phyloP scores from a whole-genome alignment of 768 basidiomycete species.

The Pulveroboletus sp. region DNA sequence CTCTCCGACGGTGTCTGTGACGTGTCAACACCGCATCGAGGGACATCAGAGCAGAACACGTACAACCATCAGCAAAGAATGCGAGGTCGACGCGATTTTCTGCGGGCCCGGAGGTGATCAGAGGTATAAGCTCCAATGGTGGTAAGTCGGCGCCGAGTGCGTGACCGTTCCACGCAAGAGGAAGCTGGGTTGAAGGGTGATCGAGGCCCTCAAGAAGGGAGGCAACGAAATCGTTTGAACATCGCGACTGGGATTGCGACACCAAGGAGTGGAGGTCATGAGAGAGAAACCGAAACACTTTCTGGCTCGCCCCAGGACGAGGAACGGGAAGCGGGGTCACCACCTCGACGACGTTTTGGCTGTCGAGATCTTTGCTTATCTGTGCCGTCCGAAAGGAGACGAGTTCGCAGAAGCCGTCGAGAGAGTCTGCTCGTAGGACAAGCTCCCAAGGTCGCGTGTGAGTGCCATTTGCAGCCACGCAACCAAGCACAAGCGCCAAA shows the following conservation, averaged over 20 bases:
- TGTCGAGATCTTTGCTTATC: constrained; percentile 17
- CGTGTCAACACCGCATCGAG: background rate
- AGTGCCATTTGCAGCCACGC: constrained; percentile 34
- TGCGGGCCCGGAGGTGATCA: constrained; percentile 57
- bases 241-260: constrained; percentile 19
- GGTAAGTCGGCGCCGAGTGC: constrained; percentile 28
- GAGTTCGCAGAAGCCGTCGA: constrained; percentile 13
- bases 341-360: constrained; percentile 7
- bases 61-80: constrained; percentile 78
- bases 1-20: constrained; percentile 52
- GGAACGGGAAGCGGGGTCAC: constrained; percentile 11
- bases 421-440: constrained; percentile 15
- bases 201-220: background rate
- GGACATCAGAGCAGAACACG: constrained; percentile 22
- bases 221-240: constrained; percentile 19
- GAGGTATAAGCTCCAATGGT: constrained; percentile 49
- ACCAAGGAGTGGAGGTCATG: constrained; percentile 13
- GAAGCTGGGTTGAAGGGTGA: constrained; percentile 6
- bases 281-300: constrained; percentile 19
- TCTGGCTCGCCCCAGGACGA: background rate
- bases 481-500: constrained; percentile 2
- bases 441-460: constrained; percentile 72
- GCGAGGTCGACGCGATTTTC: constrained; percentile 68
- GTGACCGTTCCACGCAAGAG: constrained; percentile 2
- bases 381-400: constrained; percentile 19